A percentile compares a stretch with the other conserved stretches of the same genome.
phyloP scores from a whole-genome alignment of 345 rosid species.

The Angophora floribunda region DNA sequence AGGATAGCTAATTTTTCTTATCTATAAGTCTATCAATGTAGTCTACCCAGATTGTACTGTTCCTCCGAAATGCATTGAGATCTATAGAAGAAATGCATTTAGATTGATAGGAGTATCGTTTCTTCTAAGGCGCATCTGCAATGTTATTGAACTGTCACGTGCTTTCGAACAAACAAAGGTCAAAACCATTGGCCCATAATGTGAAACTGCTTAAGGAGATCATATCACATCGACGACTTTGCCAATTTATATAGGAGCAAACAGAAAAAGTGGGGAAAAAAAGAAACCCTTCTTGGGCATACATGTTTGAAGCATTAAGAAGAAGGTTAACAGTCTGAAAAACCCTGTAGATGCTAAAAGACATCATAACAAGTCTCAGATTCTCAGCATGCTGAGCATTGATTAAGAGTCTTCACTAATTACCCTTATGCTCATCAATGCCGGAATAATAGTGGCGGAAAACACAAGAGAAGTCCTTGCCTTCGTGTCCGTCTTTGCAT shows the following conservation, averaged over 20 bases:
- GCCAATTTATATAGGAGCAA: neutral
- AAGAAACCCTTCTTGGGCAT: neutral
- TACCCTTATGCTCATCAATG: conserved; percentile 23
- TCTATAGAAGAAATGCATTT: neutral
- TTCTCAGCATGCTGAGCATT: neutral
- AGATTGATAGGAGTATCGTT: neutral
- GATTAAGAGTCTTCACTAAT: neutral
- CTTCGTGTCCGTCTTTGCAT: conserved; percentile 60
- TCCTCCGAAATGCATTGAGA: neutral
- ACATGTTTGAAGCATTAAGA: neutral
- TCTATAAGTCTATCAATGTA: neutral
- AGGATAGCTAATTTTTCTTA: neutral
- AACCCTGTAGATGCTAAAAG: neutral
- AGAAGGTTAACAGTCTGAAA: neutral
- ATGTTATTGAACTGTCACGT: neutral
- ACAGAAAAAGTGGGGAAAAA: neutral
- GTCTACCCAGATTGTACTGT: neutral
- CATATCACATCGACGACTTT: neutral
- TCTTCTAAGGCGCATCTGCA: neutral
- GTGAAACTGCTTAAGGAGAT: neutral
- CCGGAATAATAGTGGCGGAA: conserved; percentile 72
- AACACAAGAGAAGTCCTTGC: conserved; percentile 75
- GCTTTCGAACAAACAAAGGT: neutral
- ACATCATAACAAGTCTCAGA: neutral
- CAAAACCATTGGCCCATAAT: neutral